Evolutionary conservation across 2,329 filamentous ascomycete genomes (phyloP), one percentile per base, ranked within the genome.

Genomic region (Aureobasidium vineae): DNA sequence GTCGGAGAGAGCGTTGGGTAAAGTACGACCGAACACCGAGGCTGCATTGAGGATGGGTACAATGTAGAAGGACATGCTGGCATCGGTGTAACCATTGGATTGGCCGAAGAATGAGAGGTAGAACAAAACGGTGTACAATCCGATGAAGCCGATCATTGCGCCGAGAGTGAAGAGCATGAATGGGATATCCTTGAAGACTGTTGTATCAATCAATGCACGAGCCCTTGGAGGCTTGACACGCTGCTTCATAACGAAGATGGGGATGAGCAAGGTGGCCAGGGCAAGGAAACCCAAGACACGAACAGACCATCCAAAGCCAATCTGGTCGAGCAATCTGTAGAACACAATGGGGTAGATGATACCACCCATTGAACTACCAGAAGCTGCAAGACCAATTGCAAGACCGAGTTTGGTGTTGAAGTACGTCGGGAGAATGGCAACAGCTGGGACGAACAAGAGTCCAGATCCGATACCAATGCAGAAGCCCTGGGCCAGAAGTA

Each of bases 251-350:
- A 63, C 63, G 26, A 60, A 43, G 23, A 69, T 59, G 11, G 79
- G 72, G 45, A 82, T 76, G 1, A 70, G 43, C 31, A 83, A 68
- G 13, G 82, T 67, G 0, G 77, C 78, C 2, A 84, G 68, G 64
- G 83, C 80, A 63, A 84, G 70, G 67, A 86, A 86, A 0, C 79
- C 84, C 10, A 82, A 73, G 36, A 84, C 76, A 5, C 84, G 77
- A 0, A 86, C 78, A 0, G 81, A 75, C 84, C 84, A 86, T 3
- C 77, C 80, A 65, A 85, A 86, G 2, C 84, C 82, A 5, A 86
- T 68, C 72, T 68, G 68, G 0, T 77, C 73, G 13, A 86, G 74
- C 73, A 87, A 75, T 67, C 80, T 67, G 33, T 80, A 52, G 77
- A 81, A 8, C 81, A 82, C 74, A 26, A 83, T 70, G 11, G 84